These are phyloP conservation scores for Colletotrichum agaves DNA, from an alignment of 2,329 filamentous ascomycete genomes.

Conservation along the genomic window DNA sequence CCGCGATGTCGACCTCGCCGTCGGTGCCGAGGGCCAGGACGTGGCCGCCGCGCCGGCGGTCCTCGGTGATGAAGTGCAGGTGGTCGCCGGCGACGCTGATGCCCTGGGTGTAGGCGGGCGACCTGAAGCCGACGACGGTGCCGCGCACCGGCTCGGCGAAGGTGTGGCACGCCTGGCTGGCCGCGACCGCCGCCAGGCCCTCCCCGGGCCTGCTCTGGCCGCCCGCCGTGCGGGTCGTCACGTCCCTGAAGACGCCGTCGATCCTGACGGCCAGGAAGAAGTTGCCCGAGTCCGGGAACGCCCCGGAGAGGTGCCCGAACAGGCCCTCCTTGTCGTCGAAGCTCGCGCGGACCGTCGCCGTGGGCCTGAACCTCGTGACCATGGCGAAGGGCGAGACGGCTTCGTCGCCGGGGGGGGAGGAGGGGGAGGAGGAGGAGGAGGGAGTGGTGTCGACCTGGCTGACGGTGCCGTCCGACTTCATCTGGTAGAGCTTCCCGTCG, in stretches of 20 bases:
- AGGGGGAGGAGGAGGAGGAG: no score
- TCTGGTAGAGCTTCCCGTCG: constrained; percentile 47
- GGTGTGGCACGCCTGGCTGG: constrained; percentile 44
- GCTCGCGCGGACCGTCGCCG: constrained; percentile 30
- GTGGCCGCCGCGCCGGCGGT: constrained; percentile 46
- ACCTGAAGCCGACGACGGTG: constrained; percentile 47
- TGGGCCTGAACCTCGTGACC: constrained; percentile 46
- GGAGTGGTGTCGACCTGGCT: constrained; percentile 40
- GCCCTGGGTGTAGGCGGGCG: constrained; percentile 46
- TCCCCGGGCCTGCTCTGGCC: constrained; percentile 45
- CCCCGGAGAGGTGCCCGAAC: constrained; percentile 33
- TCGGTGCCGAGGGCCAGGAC: constrained; percentile 46
- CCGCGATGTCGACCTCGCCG: constrained; percentile 44
- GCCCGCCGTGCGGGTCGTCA: constrained; percentile 47
- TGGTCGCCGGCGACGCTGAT: constrained; percentile 49
- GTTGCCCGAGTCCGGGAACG: constrained; percentile 44
- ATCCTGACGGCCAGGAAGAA: constrained; percentile 46
- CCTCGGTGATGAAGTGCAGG: constrained; percentile 48
- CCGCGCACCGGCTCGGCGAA: constrained; percentile 43
- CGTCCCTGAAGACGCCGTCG: constrained; percentile 43
- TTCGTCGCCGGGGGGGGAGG: no score
- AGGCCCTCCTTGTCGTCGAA: constrained; percentile 45
- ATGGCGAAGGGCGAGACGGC: constrained; percentile 48
- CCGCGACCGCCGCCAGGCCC: constrained; percentile 44
- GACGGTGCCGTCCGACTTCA: constrained; percentile 48